Conservation (phyloP, 352 stramenopile species). For the Phytophthora hibernalis region DNA sequence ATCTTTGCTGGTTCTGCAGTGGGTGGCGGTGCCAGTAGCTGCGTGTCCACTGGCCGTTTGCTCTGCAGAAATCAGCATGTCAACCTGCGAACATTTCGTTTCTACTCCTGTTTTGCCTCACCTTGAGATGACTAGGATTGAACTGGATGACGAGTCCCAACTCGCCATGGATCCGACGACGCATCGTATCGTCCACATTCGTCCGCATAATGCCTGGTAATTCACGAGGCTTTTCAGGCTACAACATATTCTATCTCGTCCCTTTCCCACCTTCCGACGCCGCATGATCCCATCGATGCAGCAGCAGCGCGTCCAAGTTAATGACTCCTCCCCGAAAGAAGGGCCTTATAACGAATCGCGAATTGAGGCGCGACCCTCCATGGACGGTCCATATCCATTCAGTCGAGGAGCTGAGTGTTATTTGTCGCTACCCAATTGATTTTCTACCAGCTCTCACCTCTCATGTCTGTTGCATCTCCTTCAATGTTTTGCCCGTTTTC, state of each 20-base stretch:
- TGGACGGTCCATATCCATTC: slow-evolving; percentile 13
- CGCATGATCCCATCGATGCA: slow-evolving; percentile 33
- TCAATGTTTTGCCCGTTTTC: too few species aligned
- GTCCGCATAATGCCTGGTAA: slow-evolving; percentile 50
- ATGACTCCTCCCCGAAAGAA: slow-evolving; percentile 11
- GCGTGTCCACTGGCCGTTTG: slow-evolving; percentile 52
- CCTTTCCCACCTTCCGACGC: slow-evolving; percentile 19
- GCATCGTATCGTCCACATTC: slow-evolving; percentile 40
- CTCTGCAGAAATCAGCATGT: slow-evolving; percentile 20
- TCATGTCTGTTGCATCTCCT: too few species aligned
- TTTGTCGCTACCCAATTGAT: too few species aligned
- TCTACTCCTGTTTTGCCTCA: slow-evolving; percentile 3
- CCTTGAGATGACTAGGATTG: slow-evolving; percentile 51
- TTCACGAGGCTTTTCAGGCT: background rate
- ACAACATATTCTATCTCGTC: background rate
- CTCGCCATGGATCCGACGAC: slow-evolving; percentile 41
- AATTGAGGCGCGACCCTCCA: too few species aligned
- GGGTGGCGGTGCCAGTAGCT: slow-evolving; percentile 14
- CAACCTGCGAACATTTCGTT: background rate
- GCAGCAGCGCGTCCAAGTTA: slow-evolving; percentile 20
- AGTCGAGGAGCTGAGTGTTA: too few species aligned
- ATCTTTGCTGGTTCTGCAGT: background rate
- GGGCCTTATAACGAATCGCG: slow-evolving; percentile 1
- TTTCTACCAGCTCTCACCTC: too few species aligned
- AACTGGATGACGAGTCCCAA: slow-evolving; percentile 51